A percentile compares a stretch with the other conserved stretches of the same genome.
Evolutionary conservation across 257 asterid genomes (phyloP).

Genomic region (Jacaranda mimosifolia): DNA sequence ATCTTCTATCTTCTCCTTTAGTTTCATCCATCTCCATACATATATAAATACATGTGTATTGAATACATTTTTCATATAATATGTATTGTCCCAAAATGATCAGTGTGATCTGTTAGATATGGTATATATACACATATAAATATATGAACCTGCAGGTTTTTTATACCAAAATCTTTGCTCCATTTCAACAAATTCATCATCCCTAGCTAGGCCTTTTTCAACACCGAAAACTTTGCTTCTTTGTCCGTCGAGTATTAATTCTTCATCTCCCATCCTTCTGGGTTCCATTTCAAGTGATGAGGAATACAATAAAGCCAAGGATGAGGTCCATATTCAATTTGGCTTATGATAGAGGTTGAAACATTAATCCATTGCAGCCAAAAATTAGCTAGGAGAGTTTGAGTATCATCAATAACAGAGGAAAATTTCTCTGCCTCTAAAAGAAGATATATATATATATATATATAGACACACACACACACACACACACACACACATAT

Average conservation of each 20-base stretch:
- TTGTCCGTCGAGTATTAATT: neutral
- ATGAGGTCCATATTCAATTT: slow-evolving; percentile 47
- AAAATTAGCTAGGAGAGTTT: neutral
- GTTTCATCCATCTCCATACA: neutral
- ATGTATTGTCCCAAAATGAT: neutral
- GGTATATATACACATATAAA: too few species aligned
- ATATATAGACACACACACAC: too few species aligned
- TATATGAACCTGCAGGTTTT: neutral
- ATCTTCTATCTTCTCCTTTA: neutral
- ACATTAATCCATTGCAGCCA: neutral
- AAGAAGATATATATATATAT: too few species aligned
- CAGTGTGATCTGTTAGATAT: neutral
- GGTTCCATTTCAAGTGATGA: slow-evolving; percentile 23
- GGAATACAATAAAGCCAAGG: slow-evolving; percentile 42
- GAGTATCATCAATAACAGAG: neutral
- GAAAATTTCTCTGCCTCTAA: too few species aligned
- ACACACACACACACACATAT: too few species aligned
- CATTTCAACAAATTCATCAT: too few species aligned
- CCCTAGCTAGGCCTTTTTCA: neutral
- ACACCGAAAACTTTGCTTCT: neutral
- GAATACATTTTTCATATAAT: neutral
- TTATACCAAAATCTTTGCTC: neutral
- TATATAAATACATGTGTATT: neutral
- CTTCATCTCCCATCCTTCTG: too few species aligned
- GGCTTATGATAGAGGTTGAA: slow-evolving; percentile 62